Evolutionary conservation across 164 flowering plant species (phyloP).

Genomic region (Vitis cinerea): DNA sequence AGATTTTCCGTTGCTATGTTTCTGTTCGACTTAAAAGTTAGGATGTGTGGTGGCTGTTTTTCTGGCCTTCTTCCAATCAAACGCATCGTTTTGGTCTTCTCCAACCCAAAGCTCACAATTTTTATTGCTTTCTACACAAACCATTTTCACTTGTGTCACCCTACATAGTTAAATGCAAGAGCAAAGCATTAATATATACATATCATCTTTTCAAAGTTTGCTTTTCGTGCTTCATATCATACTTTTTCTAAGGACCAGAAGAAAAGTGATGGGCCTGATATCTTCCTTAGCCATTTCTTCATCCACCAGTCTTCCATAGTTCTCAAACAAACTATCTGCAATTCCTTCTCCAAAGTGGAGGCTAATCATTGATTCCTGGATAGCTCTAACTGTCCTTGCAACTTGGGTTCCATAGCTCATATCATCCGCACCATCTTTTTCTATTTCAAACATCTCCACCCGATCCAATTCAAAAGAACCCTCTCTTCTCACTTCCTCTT

Average conservation of each 20-base stretch:
- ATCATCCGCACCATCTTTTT: slow-evolving; percentile 19
- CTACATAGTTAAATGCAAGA: too few relatives aligned
- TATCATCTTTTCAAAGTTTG: too few relatives aligned
- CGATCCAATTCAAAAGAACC: slow-evolving; percentile 56
- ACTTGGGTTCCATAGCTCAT: slow-evolving; percentile 47
- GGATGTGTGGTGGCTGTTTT: too few relatives aligned
- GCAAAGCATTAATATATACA: too few relatives aligned
- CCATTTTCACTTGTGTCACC: too few relatives aligned
- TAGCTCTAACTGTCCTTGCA: slow-evolving; percentile 68
- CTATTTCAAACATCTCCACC: slow-evolving; percentile 54
- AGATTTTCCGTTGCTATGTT: too few relatives aligned
- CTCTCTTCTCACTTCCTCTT: slow-evolving; percentile 47
- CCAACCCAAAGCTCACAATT: too few relatives aligned
- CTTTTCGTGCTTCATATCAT: neutral
- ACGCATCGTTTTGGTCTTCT: too few relatives aligned
- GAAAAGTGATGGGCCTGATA: slow-evolving; percentile 48
- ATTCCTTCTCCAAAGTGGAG: slow-evolving; percentile 72
- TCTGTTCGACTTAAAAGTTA: too few relatives aligned
- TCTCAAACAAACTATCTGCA: slow-evolving; percentile 56
- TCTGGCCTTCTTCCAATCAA: too few relatives aligned
- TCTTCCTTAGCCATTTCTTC: slow-evolving; percentile 58
- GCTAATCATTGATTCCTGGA: slow-evolving; percentile 68
- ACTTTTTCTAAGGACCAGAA: slow-evolving; percentile 45
- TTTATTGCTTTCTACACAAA: too few relatives aligned
- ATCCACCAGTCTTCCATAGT: slow-evolving; percentile 56